phyloP scores from a whole-genome alignment of 495 filamentous ascomycete species.

The Amphirosellinia nigrospora region DNA sequence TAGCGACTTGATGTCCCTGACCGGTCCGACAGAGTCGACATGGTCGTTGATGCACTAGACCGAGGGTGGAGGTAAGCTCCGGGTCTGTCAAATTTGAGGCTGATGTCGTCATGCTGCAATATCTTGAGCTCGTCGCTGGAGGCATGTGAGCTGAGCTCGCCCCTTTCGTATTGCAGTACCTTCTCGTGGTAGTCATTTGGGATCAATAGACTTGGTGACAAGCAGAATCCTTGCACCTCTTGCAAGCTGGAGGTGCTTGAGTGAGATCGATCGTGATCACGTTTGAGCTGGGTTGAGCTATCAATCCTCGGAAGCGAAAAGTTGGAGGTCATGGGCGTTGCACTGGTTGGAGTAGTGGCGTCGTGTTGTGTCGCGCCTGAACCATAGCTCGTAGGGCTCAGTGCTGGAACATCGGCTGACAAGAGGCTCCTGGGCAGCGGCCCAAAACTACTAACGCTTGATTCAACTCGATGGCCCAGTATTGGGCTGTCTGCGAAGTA shows the following conservation, averaged over 20 bases:
- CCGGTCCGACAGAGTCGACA: constrained; percentile 37
- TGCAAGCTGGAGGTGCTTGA: constrained; percentile 59
- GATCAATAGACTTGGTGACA: constrained; percentile 61
- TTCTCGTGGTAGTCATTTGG: constrained; percentile 57
- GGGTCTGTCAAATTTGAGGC: constrained; percentile 41
- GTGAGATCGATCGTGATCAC: constrained; percentile 39
- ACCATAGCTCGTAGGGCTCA: constrained; percentile 53
- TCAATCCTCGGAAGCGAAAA: constrained; percentile 50
- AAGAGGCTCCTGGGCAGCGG: constrained; percentile 45
- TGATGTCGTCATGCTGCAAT: constrained; percentile 39
- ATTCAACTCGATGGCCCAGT: constrained; percentile 34
- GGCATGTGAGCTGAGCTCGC: constrained; percentile 25
- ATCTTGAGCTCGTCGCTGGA: constrained; percentile 35
- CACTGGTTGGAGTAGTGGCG: constrained; percentile 47
- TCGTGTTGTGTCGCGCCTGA: constrained; percentile 46
- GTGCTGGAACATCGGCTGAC: constrained; percentile 48
- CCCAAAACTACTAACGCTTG: constrained; percentile 33
- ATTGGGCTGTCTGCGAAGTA: constrained; percentile 34
- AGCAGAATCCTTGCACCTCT: constrained; percentile 60
- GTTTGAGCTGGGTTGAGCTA: constrained; percentile 32
- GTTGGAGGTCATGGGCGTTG: constrained; percentile 45
- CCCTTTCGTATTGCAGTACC: constrained; percentile 49
- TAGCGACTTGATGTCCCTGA: constrained; percentile 48
- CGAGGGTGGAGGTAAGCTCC: constrained; percentile 38
- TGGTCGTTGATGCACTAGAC: constrained; percentile 53